phyloP scores from a whole-genome alignment of 2,329 filamentous ascomycete species.

The Aciculosporium take region DNA sequence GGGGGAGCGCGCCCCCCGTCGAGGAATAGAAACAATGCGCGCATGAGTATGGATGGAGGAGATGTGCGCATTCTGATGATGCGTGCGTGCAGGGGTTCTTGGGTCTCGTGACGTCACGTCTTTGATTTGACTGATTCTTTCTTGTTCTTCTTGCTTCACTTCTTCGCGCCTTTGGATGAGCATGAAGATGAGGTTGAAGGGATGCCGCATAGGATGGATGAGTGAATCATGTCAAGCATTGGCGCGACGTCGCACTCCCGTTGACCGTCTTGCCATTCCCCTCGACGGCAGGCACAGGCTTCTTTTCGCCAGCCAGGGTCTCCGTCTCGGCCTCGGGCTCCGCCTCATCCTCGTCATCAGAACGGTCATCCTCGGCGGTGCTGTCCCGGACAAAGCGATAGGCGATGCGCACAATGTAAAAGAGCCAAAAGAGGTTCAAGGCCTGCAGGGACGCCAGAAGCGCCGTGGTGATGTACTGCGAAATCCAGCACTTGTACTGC shows the following conservation, averaged over 20 bases:
- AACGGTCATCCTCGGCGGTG: slow-evolving; percentile 55
- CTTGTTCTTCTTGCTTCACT: no score
- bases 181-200: background rate
- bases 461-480: slow-evolving; percentile 50
- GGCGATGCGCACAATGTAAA: slow-evolving; percentile 60
- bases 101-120: no score
- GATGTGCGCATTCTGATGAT: no score
- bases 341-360: slow-evolving; percentile 52
- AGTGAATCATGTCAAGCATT: background rate
- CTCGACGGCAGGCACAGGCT: slow-evolving; percentile 10
- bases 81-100: no score
- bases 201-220: background rate
- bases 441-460: slow-evolving; percentile 56
- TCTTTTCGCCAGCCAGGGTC: slow-evolving; percentile 17
- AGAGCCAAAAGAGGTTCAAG: slow-evolving; percentile 72
- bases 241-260: slow-evolving; percentile 5
- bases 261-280: slow-evolving; percentile 11
- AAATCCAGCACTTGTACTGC: slow-evolving; percentile 63
- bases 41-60: no score
- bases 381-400: slow-evolving; percentile 52
- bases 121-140: no score
- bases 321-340: slow-evolving; percentile 22
- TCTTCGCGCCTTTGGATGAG: background rate
- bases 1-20: no score
- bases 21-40: no score